A percentile compares a stretch with the other conserved stretches of the same genome.
These are phyloP conservation scores for Aspergillus leporis DNA, from an alignment of 495 filamentous ascomycete species.

Conservation along the genomic window DNA sequence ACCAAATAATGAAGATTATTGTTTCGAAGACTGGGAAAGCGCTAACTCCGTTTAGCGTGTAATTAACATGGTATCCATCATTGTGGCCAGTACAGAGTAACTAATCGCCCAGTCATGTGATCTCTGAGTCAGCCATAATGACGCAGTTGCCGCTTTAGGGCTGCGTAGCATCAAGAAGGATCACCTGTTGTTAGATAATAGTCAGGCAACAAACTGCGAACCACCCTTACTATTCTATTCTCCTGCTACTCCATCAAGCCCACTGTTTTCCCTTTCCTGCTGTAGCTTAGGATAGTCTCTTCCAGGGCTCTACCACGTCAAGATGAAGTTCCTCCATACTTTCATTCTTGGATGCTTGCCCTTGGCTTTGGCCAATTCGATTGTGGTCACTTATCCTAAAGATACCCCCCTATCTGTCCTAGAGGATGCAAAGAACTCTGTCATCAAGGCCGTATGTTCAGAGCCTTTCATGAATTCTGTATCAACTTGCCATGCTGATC, in stretches of 20 bases:
- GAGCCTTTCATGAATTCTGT: not conserved
- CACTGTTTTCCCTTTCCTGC: not conserved
- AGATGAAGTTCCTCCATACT: slow-evolving; percentile 59
- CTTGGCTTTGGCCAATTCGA: slow-evolving; percentile 62
- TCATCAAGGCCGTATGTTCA: slow-evolving; percentile 62
- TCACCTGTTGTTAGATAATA: not conserved
- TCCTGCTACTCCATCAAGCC: not conserved
- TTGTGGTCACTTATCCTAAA: slow-evolving; percentile 75
- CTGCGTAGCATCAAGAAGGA: not conserved
- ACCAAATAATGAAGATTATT: not conserved
- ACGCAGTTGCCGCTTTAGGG: slow-evolving; percentile 14
- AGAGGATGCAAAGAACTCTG: slow-evolving; percentile 66
- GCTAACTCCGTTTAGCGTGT: too few species aligned
- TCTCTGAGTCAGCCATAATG: slow-evolving; percentile 24
- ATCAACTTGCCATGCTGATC: slow-evolving; percentile 4
- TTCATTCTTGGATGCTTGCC: slow-evolving; percentile 56
- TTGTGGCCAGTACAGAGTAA: too few species aligned
- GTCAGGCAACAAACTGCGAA: not conserved
- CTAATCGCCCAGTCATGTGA: too few species aligned
- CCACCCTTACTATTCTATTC: not conserved
- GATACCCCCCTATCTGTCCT: slow-evolving; percentile 71
- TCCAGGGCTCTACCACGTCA: slow-evolving; percentile 20
- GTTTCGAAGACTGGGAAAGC: too few species aligned
- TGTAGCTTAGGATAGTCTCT: not conserved
- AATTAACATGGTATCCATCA: too few species aligned